These are phyloP conservation scores for Tanozyma kutaoensis DNA, from an alignment of 805 yeast genomes.

Conservation along the genomic window DNA sequence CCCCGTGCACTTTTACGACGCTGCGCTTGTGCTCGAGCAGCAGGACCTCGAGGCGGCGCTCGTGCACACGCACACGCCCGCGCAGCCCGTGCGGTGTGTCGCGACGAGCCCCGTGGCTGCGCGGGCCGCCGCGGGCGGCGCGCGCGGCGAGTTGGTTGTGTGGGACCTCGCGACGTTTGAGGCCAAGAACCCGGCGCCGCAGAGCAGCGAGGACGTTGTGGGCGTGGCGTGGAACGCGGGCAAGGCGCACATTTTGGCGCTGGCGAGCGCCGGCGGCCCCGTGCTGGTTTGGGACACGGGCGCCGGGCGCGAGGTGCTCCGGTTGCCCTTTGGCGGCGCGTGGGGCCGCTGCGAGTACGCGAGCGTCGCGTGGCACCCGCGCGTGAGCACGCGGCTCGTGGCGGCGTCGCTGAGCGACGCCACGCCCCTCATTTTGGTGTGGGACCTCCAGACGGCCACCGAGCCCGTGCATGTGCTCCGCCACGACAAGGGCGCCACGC, in stretches of 20 bases:
- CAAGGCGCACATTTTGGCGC: slow-evolving; percentile 77
- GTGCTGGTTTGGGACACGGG: slow-evolving; percentile 92
- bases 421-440: slow-evolving; percentile 67
- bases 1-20: slow-evolving; percentile 65
- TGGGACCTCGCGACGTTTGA: slow-evolving; percentile 72
- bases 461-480: slow-evolving; percentile 72
- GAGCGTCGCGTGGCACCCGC: slow-evolving; percentile 91
- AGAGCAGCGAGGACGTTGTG: slow-evolving; percentile 70
- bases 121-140: slow-evolving; percentile 78
- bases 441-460: slow-evolving; percentile 92
- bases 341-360: slow-evolving; percentile 56
- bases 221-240: slow-evolving; percentile 82
- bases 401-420: slow-evolving; percentile 80
- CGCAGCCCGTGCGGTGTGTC: slow-evolving; percentile 57
- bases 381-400: slow-evolving; percentile 68
- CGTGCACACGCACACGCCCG: slow-evolving; percentile 30
- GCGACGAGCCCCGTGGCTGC: slow-evolving; percentile 62
- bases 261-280: slow-evolving; percentile 75
- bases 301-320: slow-evolving; percentile 78
- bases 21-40: slow-evolving; percentile 31
- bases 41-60: slow-evolving; percentile 28
- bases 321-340: slow-evolving; percentile 56
- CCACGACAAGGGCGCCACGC: slow-evolving; percentile 77
- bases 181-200: slow-evolving; percentile 70
- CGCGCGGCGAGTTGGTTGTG: slow-evolving; percentile 76